A percentile compares a stretch with the other conserved stretches of the same genome.
Conservation (phyloP, 2,329 filamentous ascomycete genomes). For the Pseudopithomyces chartarum region DNA sequence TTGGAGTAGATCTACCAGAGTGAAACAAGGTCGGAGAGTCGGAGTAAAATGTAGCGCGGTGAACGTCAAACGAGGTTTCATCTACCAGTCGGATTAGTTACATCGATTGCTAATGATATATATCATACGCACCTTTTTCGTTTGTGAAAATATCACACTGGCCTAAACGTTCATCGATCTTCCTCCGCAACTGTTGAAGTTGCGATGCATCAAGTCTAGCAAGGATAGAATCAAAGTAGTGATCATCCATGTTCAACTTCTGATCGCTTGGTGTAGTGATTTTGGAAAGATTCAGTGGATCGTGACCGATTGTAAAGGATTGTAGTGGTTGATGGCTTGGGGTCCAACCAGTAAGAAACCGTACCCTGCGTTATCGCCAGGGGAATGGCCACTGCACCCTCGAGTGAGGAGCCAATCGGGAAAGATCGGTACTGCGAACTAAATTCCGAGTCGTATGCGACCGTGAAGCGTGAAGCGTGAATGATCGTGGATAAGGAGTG, state of each 20-base stretch:
- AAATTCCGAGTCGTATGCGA: not conserved
- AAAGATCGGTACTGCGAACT: not conserved
- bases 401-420: not conserved
- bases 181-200: not conserved
- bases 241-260: not conserved
- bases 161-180: not conserved
- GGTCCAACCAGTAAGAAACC: not conserved
- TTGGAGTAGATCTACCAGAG: conserved; percentile 7
- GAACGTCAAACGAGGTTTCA: not conserved
- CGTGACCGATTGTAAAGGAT: not conserved
- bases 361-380: not conserved
- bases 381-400: not conserved
- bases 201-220: not conserved
- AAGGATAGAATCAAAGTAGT: not conserved
- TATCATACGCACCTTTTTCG: not conserved
- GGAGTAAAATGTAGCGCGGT: conserved; percentile 4
- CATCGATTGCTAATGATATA: too few relatives aligned
- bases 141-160: not conserved
- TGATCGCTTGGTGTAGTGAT: too few relatives aligned
- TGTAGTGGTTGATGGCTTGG: not conserved
- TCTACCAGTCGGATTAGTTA: not conserved
- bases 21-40: conserved; percentile 1
- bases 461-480: not conserved
- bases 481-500: conserved; percentile 4
- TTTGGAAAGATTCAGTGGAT: not conserved